phyloP scores from a whole-genome alignment of 2,329 filamentous ascomycete genomes.

The Alternaria incomplexa region DNA sequence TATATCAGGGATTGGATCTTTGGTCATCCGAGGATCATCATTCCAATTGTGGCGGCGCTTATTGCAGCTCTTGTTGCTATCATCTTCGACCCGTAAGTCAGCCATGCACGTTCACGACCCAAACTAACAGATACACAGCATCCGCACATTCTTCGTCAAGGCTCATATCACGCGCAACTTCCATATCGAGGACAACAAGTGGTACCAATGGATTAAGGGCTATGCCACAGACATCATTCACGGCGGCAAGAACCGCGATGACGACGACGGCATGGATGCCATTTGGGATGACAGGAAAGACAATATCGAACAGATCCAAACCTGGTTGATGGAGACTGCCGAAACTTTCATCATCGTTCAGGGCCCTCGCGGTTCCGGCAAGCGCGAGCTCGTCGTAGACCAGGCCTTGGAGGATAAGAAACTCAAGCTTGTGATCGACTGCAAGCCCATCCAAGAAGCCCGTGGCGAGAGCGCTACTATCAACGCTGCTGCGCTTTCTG shows the following conservation, averaged over 20 bases:
- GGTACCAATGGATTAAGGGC: constrained; percentile 82
- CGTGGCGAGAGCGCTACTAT: constrained; percentile 88
- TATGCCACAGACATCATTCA: constrained; percentile 71
- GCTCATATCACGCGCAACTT: constrained; percentile 81
- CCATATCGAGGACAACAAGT: constrained; percentile 72
- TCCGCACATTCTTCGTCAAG: constrained; percentile 91
- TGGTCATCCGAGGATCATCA: constrained; percentile 84
- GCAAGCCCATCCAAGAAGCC: constrained; percentile 90
- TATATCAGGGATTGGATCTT: constrained; percentile 88
- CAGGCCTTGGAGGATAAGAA: constrained; percentile 78
- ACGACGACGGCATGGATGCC: constrained; percentile 74
- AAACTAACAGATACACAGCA: constrained; percentile 46
- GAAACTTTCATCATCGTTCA: constrained; percentile 95
- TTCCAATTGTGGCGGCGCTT: constrained; percentile 81
- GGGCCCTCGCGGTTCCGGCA: constrained; percentile 88
- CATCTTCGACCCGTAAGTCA: constrained; percentile 72
- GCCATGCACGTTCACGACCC: not conserved
- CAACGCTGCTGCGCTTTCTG: constrained; percentile 76
- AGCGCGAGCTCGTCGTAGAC: constrained; percentile 84
- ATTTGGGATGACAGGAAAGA: constrained; percentile 88
- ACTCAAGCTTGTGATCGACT: constrained; percentile 86
- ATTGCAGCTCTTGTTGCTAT: constrained; percentile 84
- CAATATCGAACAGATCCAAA: constrained; percentile 80
- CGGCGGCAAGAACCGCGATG: constrained; percentile 62
- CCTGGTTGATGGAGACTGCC: constrained; percentile 85